phyloP scores from a whole-genome alignment of 768 basidiomycete genomes.

The Pluteus cervinus region DNA sequence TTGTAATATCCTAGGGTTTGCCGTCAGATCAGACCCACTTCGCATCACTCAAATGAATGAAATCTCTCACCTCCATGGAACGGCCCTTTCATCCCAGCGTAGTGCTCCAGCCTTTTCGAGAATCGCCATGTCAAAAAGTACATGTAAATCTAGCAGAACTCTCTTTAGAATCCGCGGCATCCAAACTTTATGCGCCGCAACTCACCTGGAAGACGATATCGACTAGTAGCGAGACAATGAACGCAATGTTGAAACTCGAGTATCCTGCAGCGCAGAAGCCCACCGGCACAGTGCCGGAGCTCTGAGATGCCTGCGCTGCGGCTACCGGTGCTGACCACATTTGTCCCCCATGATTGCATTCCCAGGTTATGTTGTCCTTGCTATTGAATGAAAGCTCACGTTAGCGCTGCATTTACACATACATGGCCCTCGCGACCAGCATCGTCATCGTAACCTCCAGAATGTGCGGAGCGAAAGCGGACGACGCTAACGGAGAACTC shows the following conservation, averaged over 20 bases:
- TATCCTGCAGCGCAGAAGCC: conserved; percentile 58
- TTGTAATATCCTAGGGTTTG: conserved; percentile 51
- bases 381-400: conserved; percentile 35
- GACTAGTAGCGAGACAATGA: conserved; percentile 55
- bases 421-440: conserved; percentile 10
- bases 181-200: conserved; percentile 16
- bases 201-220: conserved; percentile 66
- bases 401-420: no score
- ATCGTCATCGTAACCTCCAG: conserved; percentile 14
- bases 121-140: conserved; percentile 72
- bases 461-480: conserved; percentile 12
- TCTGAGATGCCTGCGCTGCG: conserved; percentile 32
- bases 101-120: conserved; percentile 64
- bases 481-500: no score
- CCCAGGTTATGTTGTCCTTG: conserved; percentile 65
- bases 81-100: conserved; percentile 57
- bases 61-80: conserved; percentile 50
- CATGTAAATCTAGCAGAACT: conserved; percentile 57
- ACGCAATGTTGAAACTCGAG: conserved; percentile 54
- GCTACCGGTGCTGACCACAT: conserved; percentile 50
- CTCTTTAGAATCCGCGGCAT: conserved; percentile 15
- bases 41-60: conserved; percentile 13
- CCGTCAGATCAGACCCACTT: conserved; percentile 20
- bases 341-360: conserved; percentile 66
- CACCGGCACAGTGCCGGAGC: conserved; percentile 39